A percentile compares a stretch with the other conserved stretches of the same genome.
Evolutionary conservation across 2,329 filamentous ascomycete species (phyloP).

Genomic region (Blastomyces gilchristii): DNA sequence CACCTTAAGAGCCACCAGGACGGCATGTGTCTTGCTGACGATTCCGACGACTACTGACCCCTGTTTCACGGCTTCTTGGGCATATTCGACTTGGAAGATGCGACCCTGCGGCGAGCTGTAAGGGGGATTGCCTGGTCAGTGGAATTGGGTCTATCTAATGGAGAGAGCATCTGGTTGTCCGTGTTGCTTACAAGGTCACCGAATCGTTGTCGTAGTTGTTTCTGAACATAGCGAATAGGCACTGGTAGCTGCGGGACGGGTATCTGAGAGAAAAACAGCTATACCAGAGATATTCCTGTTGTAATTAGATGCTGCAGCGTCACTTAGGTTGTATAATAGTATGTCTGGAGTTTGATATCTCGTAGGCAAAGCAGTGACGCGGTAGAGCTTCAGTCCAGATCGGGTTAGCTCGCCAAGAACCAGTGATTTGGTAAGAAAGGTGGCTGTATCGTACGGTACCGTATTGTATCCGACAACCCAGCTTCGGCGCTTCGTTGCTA

Average conservation of each 20-base stretch:
- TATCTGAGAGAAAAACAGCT: background rate
- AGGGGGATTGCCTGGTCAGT: constrained; percentile 1
- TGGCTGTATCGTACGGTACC: background rate
- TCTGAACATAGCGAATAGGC: constrained; percentile 69
- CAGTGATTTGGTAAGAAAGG: background rate
- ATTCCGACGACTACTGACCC: constrained; percentile 95
- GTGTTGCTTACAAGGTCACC: constrained; percentile 83
- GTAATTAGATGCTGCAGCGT: background rate
- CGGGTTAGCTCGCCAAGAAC: background rate
- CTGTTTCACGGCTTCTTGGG: constrained; percentile 96
- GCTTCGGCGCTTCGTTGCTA: background rate
- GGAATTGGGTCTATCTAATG: background rate
- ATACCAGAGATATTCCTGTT: background rate
- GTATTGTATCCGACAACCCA: background rate
- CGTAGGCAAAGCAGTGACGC: background rate
- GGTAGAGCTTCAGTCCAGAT: background rate
- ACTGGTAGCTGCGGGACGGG: constrained; percentile 10
- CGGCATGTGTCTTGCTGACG: constrained; percentile 94
- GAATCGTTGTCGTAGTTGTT: constrained; percentile 99
- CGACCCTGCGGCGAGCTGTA: constrained; percentile 90
- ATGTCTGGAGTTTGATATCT: background rate
- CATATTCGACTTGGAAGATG: constrained; percentile 99
- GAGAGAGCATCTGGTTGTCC: constrained; percentile 11
- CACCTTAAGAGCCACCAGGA: constrained; percentile 94
- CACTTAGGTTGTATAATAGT: background rate